Evolutionary conservation across 1,284 basidiomycete species (phyloP).

Genomic region (Porodaedalea pini): DNA sequence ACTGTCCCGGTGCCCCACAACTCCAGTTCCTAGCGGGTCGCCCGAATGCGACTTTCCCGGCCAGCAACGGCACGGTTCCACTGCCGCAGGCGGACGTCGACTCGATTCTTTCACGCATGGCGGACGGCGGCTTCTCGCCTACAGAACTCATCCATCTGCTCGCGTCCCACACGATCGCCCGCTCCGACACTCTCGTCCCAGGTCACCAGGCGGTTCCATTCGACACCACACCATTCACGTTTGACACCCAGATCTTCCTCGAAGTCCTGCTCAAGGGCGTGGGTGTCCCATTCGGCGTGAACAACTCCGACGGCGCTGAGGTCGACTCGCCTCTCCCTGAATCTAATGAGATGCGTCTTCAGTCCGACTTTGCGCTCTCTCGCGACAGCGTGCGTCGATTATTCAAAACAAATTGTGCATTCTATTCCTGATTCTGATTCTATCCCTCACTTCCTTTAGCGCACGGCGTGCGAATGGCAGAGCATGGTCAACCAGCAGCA

Average conservation of each 20-base stretch:
- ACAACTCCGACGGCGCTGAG: slow-evolving; percentile 11
- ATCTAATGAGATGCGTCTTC: slow-evolving; percentile 38
- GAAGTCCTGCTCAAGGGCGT: slow-evolving; percentile 28
- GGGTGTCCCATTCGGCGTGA: slow-evolving; percentile 16
- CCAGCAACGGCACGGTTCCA: slow-evolving; percentile 27
- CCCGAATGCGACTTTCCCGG: slow-evolving; percentile 26
- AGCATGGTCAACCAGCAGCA: slow-evolving; percentile 18
- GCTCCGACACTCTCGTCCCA: slow-evolving; percentile 23
- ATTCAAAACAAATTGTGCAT: neutral
- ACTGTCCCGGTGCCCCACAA: slow-evolving; percentile 31
- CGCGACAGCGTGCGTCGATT: slow-evolving; percentile 19
- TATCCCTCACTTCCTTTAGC: neutral
- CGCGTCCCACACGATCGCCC: slow-evolving; percentile 22
- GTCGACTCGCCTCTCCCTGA: slow-evolving; percentile 29
- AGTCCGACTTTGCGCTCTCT: slow-evolving; percentile 32
- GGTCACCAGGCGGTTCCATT: slow-evolving; percentile 32
- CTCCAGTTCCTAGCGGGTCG: slow-evolving; percentile 28
- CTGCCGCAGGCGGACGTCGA: slow-evolving; percentile 29
- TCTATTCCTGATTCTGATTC: neutral
- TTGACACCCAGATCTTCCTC: slow-evolving; percentile 40
- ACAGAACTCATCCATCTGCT: slow-evolving; percentile 31
- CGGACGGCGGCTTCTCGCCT: slow-evolving; percentile 28
- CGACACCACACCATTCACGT: slow-evolving; percentile 36
- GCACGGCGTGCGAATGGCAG: slow-evolving; percentile 24
- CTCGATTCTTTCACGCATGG: slow-evolving; percentile 28